Percentiles rank a stretch among this genome's conserved stretches.
Conservation (phyloP, 768 basidiomycete genomes). For the Hericium alpestre region DNA sequence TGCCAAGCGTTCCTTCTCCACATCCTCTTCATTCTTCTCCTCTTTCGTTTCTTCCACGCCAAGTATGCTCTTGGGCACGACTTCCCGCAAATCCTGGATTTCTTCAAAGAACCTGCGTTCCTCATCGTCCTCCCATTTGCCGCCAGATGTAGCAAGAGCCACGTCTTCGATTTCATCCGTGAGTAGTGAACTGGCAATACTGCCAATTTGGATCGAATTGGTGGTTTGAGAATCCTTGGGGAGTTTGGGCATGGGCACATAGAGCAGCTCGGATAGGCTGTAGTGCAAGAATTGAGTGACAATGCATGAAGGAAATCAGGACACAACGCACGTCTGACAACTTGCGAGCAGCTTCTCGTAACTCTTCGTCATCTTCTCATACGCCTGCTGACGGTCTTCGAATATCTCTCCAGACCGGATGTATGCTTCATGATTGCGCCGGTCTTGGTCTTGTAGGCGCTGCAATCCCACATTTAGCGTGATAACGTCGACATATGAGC, state of each 20-base stretch:
- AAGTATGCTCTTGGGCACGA: conserved; percentile 80
- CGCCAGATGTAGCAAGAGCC: conserved; percentile 36
- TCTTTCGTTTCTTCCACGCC: conserved; percentile 45
- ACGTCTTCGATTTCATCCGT: conserved; percentile 51
- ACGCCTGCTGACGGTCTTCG: conserved; percentile 96
- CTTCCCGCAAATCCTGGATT: conserved; percentile 80
- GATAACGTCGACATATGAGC: neutral
- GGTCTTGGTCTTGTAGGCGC: conserved; percentile 95
- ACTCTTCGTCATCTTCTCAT: conserved; percentile 95
- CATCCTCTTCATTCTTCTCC: conserved; percentile 30
- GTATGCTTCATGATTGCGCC: conserved; percentile 95
- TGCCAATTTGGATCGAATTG: conserved; percentile 71
- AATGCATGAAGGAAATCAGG: neutral
- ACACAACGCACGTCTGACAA: conserved; percentile 65
- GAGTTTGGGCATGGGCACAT: conserved; percentile 69
- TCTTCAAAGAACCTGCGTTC: conserved; percentile 92
- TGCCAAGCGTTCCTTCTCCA: conserved; percentile 44
- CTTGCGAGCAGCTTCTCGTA: conserved; percentile 87
- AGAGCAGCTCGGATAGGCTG: conserved; percentile 87
- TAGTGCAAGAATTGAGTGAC: neutral
- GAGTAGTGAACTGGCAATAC: conserved; percentile 28
- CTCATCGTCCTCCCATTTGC: conserved; percentile 98
- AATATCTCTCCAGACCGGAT: conserved; percentile 99
- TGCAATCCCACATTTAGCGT: conserved; percentile 21
- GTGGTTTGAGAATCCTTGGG: conserved; percentile 74